These are phyloP conservation scores for Ajuga reptans DNA, from an alignment of 305 asterid species.

Conservation along the genomic window DNA sequence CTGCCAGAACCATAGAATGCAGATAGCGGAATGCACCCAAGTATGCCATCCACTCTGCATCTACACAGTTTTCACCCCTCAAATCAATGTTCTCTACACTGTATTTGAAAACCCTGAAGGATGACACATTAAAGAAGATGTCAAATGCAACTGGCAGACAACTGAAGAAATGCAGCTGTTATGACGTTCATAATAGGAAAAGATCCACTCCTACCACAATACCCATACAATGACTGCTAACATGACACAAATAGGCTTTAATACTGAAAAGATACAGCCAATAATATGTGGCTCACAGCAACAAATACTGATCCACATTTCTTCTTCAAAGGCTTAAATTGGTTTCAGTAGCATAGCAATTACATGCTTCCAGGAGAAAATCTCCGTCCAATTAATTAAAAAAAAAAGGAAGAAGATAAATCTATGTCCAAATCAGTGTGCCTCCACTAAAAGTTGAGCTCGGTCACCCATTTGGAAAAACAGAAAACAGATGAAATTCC, in stretches of 20 bases:
- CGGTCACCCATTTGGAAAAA: not conserved
- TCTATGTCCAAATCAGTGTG: not conserved
- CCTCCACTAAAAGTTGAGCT: not conserved
- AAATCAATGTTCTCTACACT: constrained; percentile 64
- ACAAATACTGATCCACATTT: not conserved
- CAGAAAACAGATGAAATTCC: constrained; percentile 1
- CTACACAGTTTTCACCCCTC: constrained; percentile 61
- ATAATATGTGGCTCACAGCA: not conserved
- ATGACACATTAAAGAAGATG: constrained; percentile 24
- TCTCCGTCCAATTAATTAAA: constrained; percentile 3
- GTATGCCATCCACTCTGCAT: constrained; percentile 98
- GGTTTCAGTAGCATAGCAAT: not conserved
- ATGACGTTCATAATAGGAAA: not conserved
- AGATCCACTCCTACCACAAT: not conserved
- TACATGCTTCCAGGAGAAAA: not conserved
- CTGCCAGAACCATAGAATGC: constrained; percentile 55
- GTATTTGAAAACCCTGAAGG: constrained; percentile 70
- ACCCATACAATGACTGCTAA: not conserved
- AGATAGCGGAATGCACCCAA: constrained; percentile 72
- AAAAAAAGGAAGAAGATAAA: not conserved
- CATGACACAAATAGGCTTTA: constrained; percentile 4
- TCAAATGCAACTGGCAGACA: constrained; percentile 8
- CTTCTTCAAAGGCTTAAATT: not conserved
- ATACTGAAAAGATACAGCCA: not conserved
- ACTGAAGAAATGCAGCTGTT: constrained; percentile 1